Evolutionary conservation across 2,329 filamentous ascomycete genomes (phyloP).

Genomic region (Xylariaceae sp.): DNA sequence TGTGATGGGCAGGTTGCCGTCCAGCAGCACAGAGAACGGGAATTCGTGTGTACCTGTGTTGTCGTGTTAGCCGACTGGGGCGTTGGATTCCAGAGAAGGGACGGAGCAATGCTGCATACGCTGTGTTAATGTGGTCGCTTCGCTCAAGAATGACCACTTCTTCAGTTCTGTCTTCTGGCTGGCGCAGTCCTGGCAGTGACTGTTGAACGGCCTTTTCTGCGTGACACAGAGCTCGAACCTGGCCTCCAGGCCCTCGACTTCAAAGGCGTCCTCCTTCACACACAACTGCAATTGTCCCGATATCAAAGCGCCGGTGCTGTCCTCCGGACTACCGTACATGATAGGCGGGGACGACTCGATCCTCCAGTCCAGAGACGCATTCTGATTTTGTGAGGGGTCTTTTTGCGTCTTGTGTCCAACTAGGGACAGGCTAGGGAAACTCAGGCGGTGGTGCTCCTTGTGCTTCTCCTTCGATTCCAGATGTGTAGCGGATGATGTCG

Average conservation of each 20-base stretch:
- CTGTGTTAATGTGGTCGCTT: constrained; percentile 47
- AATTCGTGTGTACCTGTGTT: constrained; percentile 64
- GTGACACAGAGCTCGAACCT: constrained; percentile 64
- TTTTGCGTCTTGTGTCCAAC: constrained; percentile 38
- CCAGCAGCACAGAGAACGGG: constrained; percentile 83
- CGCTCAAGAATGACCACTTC: constrained; percentile 71
- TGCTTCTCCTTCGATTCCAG: constrained; percentile 40
- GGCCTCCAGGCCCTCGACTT: constrained; percentile 71
- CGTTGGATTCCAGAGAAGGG: not conserved
- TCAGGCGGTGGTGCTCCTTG: constrained; percentile 38
- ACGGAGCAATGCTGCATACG: constrained; percentile 35
- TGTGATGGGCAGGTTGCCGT: constrained; percentile 79
- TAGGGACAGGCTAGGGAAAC: constrained; percentile 41
- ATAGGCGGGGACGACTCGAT: constrained; percentile 87
- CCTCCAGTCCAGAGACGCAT: constrained; percentile 48
- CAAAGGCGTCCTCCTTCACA: constrained; percentile 61
- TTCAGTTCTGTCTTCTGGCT: constrained; percentile 69
- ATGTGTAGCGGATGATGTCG: constrained; percentile 34
- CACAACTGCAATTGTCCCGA: constrained; percentile 76
- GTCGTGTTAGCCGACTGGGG: constrained; percentile 27
- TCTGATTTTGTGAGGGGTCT: constrained; percentile 38
- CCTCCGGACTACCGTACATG: constrained; percentile 70
- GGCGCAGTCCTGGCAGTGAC: constrained; percentile 73
- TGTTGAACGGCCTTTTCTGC: constrained; percentile 77
- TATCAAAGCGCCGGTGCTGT: constrained; percentile 78